These are phyloP conservation scores for cucumber (Cucumis sativus) DNA, from an alignment of 306 rosid species.

Conservation along the genomic window Cucumber_9930_V3 NC_026661.2:2099001-2099500, in stretches of 20 bases:
- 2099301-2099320: not conserved
- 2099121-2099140: conserved; percentile 23
- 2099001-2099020: no score
- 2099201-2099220: conserved; percentile 22
- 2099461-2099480: no score
- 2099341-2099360: not conserved
- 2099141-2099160: conserved; percentile 19
- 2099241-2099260: conserved; percentile 12
- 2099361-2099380: not conserved
- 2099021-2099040: not conserved
- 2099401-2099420: not conserved
- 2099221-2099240: conserved; percentile 13
- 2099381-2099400: not conserved
- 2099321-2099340: not conserved
- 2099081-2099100: conserved; percentile 21
- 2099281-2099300: not conserved
- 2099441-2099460: no score
- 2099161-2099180: conserved; percentile 19
- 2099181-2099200: conserved; percentile 7
- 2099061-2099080: conserved; percentile 21
- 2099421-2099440: not conserved
- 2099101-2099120: conserved; percentile 19
- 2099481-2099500: no score
- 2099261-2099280: not conserved
- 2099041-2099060: conserved; percentile 31